Conservation (phyloP, 106 monocot species). For the Cymbidium sinense region DNA sequence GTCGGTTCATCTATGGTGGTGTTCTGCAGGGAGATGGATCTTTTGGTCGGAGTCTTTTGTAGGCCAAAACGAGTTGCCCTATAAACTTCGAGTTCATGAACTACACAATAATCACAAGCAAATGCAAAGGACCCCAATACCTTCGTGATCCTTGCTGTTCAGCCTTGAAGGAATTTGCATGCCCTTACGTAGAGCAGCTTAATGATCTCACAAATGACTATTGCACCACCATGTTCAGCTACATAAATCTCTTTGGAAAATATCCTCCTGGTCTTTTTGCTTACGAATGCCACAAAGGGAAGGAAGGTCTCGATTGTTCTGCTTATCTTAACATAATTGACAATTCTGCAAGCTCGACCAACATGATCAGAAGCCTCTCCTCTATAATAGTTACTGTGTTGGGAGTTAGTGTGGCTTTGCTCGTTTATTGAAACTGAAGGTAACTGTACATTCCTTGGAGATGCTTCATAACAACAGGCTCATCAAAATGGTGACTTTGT, state of each 20-base stretch:
- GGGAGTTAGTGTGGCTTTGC: too few species aligned
- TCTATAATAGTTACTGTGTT: background rate
- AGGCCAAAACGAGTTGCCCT: conserved; percentile 13
- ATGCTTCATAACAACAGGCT: too few species aligned
- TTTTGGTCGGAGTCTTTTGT: too few species aligned
- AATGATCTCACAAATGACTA: conserved; percentile 21
- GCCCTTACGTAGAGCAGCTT: conserved; percentile 15
- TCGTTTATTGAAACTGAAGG: too few species aligned
- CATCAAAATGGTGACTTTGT: too few species aligned
- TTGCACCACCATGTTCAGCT: conserved; percentile 23
- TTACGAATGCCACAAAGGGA: too few species aligned
- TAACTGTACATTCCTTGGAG: too few species aligned
- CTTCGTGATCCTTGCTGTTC: too few species aligned
- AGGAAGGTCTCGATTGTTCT: too few species aligned
- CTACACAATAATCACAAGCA: conserved; percentile 22
- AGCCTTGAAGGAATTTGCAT: too few species aligned
- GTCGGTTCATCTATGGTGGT: background rate
- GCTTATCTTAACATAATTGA: background rate
- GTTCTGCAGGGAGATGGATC: background rate
- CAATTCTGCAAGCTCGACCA: background rate
- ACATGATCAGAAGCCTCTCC: background rate
- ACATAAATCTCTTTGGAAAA: conserved; percentile 25
- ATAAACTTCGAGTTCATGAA: conserved; percentile 28
- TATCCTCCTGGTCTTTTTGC: too few species aligned
- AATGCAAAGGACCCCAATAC: too few species aligned